Percentiles rank a stretch among this genome's conserved stretches.
phyloP scores from a whole-genome alignment of 441 rosid species.

The Bruguiera hainesii region DNA sequence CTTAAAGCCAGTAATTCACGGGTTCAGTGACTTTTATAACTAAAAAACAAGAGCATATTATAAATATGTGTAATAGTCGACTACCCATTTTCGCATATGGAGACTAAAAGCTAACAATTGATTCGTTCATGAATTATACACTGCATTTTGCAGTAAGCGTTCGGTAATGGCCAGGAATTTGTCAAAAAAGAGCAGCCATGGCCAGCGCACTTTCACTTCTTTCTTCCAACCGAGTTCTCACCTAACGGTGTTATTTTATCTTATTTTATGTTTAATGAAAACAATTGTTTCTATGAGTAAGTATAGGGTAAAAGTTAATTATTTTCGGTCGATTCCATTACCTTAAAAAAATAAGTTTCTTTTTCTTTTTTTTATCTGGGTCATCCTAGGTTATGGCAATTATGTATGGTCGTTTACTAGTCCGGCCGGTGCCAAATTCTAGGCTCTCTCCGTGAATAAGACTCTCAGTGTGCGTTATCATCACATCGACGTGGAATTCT shows the following conservation, averaged over 20 bases:
- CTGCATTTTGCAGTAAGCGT: not conserved
- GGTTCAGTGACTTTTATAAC: no score
- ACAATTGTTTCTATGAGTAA: no score
- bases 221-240: not conserved
- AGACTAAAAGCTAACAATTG: no score
- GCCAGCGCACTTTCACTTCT: not conserved
- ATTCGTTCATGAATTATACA: no score
- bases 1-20: conserved; percentile 12
- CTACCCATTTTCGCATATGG: no score
- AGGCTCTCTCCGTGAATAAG: conserved; percentile 10
- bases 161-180: not conserved
- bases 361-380: not conserved
- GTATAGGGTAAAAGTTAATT: no score
- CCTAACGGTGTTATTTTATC: not conserved
- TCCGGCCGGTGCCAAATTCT: conserved; percentile 14
- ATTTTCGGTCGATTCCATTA: no score
- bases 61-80: no score
- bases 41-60: no score
- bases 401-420: not conserved
- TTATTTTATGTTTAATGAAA: no score
- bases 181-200: no score
- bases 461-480: not conserved
- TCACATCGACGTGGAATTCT: conserved; percentile 43
- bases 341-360: not conserved
- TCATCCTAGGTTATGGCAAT: conserved; percentile 22